These are phyloP conservation scores for Aspergillus hancockii DNA, from an alignment of 495 filamentous ascomycete genomes.

Conservation along the genomic window DNA sequence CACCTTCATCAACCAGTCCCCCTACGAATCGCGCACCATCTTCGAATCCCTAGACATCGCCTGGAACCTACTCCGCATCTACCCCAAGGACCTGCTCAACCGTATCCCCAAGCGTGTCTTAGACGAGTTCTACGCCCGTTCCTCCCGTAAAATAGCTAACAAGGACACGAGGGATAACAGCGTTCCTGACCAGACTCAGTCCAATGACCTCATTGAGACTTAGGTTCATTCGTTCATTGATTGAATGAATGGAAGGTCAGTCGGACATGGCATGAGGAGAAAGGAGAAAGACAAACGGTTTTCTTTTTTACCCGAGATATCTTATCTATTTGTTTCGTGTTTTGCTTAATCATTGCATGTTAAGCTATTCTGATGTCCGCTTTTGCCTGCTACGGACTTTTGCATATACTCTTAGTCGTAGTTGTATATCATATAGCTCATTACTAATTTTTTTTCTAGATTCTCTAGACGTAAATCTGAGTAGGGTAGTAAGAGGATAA, in stretches of 20 bases:
- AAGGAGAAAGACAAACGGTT: background rate
- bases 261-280: background rate
- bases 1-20: constrained; percentile 84
- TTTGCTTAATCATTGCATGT: background rate
- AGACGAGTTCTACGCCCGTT: constrained; percentile 87
- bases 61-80: constrained; percentile 94
- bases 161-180: constrained; percentile 75
- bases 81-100: constrained; percentile 95
- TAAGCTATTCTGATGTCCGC: constrained; percentile 2
- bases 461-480: background rate
- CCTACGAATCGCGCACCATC: constrained; percentile 89
- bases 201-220: constrained; percentile 64
- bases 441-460: constrained; percentile 2
- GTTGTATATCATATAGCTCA: constrained; percentile 17
- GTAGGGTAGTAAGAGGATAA: background rate
- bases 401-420: constrained; percentile 24
- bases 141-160: constrained; percentile 51
- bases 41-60: constrained; percentile 92
- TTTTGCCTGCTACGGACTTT: constrained; percentile 9
- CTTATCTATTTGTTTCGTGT: constrained; percentile 5
- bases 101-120: constrained; percentile 93
- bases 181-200: constrained; percentile 52
- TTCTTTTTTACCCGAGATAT: constrained; percentile 5
- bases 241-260: background rate
- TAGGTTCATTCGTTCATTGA: constrained; percentile 15